Conservation (phyloP, 148 eudicot genomes). For the Silene uniflora region DNA sequence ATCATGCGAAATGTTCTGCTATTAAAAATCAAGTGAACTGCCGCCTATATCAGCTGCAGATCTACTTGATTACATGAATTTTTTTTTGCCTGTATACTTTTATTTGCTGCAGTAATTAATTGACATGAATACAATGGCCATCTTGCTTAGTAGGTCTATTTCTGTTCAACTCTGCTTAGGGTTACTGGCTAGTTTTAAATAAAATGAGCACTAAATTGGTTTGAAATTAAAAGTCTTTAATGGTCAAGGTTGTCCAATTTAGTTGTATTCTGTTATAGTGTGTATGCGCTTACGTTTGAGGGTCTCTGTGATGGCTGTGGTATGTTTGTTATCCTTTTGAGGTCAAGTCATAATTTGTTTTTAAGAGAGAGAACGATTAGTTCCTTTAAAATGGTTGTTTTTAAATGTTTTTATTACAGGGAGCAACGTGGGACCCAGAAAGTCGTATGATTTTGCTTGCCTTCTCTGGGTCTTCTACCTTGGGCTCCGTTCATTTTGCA, state of each 20-base stretch:
- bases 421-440: constrained; percentile 98
- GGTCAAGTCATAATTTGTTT: background rate
- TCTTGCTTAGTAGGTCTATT: background rate
- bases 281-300: background rate
- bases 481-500: constrained; percentile 94
- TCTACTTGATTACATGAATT: background rate
- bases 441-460: constrained; percentile 84
- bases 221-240: background rate
- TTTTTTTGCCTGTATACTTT: background rate
- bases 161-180: background rate
- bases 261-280: background rate
- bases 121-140: background rate
- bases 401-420: constrained; percentile 37
- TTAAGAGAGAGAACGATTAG: background rate
- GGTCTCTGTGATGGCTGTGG: constrained; percentile 7
- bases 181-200: too few relatives aligned
- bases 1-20: background rate
- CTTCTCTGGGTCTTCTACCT: constrained; percentile 70
- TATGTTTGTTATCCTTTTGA: background rate
- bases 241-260: background rate
- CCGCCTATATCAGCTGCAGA: background rate
- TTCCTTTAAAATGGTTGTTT: background rate
- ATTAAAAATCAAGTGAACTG: background rate
- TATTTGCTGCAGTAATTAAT: background rate
- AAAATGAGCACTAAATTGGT: too few relatives aligned